Evolutionary conservation across 192 early-diverging fungal genomes (phyloP).

Genomic region (Coemansia sp.): DNA sequence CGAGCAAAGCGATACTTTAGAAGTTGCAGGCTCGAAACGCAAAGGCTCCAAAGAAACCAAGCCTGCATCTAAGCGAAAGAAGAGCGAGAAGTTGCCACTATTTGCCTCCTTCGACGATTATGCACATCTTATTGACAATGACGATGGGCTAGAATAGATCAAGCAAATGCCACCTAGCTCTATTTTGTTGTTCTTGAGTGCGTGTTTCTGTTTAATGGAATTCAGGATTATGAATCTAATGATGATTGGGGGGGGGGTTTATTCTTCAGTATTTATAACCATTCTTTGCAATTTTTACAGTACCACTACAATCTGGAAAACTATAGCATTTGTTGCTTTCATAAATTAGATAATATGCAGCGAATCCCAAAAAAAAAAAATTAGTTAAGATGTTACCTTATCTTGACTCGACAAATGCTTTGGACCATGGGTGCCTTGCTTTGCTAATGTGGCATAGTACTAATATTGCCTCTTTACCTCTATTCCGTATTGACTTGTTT

Average conservation of each 20-base stretch:
- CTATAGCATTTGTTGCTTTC: constrained; percentile 49
- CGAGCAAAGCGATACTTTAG: constrained; percentile 6
- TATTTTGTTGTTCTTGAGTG: too few relatives aligned
- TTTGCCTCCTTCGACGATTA: constrained; percentile 75
- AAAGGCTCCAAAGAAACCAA: constrained; percentile 33
- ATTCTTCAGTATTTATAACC: too few relatives aligned
- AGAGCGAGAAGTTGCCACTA: constrained; percentile 61
- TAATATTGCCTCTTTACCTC: too few relatives aligned
- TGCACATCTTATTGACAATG: constrained; percentile 53
- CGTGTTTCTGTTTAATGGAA: too few relatives aligned
- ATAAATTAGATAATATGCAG: constrained; percentile 54
- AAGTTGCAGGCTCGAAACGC: constrained; percentile 31
- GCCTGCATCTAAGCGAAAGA: constrained; percentile 52
- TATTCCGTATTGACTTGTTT: too few relatives aligned
- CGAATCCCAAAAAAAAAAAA: too few relatives aligned
- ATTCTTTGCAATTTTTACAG: constrained; percentile 60
- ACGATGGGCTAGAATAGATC: constrained; percentile 36
- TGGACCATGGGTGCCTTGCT: too few relatives aligned
- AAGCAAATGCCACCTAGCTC: background rate
- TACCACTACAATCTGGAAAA: constrained; percentile 59
- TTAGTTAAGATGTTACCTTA: too few relatives aligned
- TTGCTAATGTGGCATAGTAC: too few relatives aligned
- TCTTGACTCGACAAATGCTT: too few relatives aligned
- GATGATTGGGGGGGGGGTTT: too few relatives aligned
- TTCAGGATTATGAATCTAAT: too few relatives aligned